Evolutionary conservation across 495 filamentous ascomycete genomes (phyloP).

Genomic region (Penicillium lagena): DNA sequence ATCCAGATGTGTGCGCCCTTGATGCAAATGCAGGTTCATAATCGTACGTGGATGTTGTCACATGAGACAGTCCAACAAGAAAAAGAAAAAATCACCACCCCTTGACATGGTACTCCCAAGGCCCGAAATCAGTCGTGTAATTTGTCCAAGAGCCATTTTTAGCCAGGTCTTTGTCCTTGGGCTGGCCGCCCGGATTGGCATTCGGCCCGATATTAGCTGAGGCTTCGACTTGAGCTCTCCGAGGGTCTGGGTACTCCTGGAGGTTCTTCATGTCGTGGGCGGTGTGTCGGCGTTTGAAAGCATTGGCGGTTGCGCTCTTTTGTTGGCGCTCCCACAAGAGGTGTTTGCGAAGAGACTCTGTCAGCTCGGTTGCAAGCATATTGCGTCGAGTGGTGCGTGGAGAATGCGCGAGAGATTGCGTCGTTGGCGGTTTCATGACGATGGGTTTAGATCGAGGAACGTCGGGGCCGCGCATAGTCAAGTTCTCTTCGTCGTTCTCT

Average conservation of each 20-base stretch:
- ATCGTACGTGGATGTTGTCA: constrained; percentile 26
- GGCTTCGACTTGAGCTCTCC: constrained; percentile 18
- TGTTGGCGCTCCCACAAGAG: constrained; percentile 84
- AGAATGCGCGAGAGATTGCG: constrained; percentile 67
- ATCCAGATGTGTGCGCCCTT: constrained; percentile 32
- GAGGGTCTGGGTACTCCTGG: constrained; percentile 59
- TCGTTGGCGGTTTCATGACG: constrained; percentile 49
- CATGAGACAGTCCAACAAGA: background rate
- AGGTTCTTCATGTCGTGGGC: constrained; percentile 82
- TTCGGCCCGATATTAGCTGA: constrained; percentile 11
- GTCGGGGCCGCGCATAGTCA: constrained; percentile 69
- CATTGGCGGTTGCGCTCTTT: constrained; percentile 82
- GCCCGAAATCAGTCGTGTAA: constrained; percentile 54
- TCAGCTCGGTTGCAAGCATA: constrained; percentile 93
- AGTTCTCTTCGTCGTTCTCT: constrained; percentile 57
- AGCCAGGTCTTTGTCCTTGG: constrained; percentile 36
- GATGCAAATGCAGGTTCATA: constrained; percentile 43
- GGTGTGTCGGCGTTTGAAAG: constrained; percentile 88
- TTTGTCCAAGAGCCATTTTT: constrained; percentile 61
- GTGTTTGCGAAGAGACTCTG: constrained; percentile 69
- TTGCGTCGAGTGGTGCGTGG: constrained; percentile 90
- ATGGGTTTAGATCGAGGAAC: constrained; percentile 83
- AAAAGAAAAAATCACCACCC: constrained; percentile 52
- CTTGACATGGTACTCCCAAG: constrained; percentile 63
- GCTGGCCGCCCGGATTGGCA: constrained; percentile 11